Conservation (phyloP, 2,329 filamentous ascomycete genomes). For the Botrytis porri region DNA sequence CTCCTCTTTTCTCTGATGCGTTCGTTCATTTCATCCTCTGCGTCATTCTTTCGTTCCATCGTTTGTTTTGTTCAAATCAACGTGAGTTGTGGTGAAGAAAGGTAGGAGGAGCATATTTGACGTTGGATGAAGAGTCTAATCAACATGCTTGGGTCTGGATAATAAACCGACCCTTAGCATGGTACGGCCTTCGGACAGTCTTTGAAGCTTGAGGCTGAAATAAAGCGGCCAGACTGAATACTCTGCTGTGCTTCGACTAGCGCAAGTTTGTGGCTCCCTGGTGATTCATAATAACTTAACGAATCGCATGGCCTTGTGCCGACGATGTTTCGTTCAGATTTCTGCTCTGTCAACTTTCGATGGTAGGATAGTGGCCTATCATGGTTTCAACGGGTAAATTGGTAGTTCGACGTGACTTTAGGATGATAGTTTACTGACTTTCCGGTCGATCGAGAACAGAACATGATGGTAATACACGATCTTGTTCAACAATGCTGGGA, state of each 20-base stretch:
- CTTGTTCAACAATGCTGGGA: neutral
- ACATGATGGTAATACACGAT: neutral
- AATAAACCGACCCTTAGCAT: neutral
- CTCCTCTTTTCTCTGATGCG: conserved; percentile 1
- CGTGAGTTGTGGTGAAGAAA: neutral
- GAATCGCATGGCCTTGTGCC: neutral
- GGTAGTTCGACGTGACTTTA: no score
- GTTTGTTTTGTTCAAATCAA: neutral
- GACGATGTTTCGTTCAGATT: conserved; percentile 19
- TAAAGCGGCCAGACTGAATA: neutral
- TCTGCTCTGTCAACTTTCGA: conserved; percentile 13
- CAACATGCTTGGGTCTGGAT: neutral
- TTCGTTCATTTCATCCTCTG: neutral
- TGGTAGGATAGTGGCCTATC: neutral
- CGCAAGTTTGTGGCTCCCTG: neutral
- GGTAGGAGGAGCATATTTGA: neutral
- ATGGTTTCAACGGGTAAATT: neutral
- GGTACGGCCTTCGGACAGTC: neutral
- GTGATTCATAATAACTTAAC: neutral
- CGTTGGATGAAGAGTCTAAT: neutral
- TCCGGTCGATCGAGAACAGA: neutral
- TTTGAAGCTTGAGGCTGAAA: neutral
- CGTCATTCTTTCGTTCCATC: neutral
- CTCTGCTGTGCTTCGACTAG: neutral
- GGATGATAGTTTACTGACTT: neutral